Conservation (phyloP, 2,329 filamentous ascomycete species). For the Aspergillus spinulosporus region DNA sequence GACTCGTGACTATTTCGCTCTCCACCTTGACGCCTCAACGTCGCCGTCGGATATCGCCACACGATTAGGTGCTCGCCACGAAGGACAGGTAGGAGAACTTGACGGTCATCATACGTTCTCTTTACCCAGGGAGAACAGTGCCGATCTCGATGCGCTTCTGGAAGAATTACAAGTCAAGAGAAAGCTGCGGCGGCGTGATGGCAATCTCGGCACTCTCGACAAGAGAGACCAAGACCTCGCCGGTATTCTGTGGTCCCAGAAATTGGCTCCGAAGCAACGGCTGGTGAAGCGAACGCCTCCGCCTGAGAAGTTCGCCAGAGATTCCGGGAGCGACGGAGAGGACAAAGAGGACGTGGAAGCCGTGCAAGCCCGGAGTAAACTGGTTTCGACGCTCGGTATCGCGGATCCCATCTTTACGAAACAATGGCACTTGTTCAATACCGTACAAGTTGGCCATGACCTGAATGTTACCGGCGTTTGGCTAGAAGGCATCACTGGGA, state of each 20-base stretch:
- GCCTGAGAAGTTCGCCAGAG: slow-evolving; percentile 34
- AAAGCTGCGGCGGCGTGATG: slow-evolving; percentile 58
- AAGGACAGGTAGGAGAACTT: slow-evolving; percentile 77
- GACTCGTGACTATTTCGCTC: slow-evolving; percentile 85
- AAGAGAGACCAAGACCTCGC: slow-evolving; percentile 61
- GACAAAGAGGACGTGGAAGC: slow-evolving; percentile 42
- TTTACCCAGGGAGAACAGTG: slow-evolving; percentile 59
- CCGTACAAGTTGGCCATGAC: slow-evolving; percentile 78
- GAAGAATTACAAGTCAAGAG: slow-evolving; percentile 58
- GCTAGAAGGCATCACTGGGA: slow-evolving; percentile 85
- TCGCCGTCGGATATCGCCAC: slow-evolving; percentile 68
- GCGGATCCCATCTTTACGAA: slow-evolving; percentile 86
- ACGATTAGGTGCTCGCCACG: slow-evolving; percentile 72
- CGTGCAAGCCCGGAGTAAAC: slow-evolving; percentile 57
- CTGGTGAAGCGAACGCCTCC: slow-evolving; percentile 60
- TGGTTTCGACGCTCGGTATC: slow-evolving; percentile 71
- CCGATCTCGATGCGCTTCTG: slow-evolving; percentile 53
- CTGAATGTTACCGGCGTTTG: slow-evolving; percentile 95
- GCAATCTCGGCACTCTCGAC: slow-evolving; percentile 14
- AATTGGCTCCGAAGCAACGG: slow-evolving; percentile 65
- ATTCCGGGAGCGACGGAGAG: slow-evolving; percentile 43
- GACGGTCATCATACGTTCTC: slow-evolving; percentile 83
- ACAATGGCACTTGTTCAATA: slow-evolving; percentile 95
- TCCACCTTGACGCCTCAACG: slow-evolving; percentile 70
- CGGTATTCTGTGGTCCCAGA: slow-evolving; percentile 74